Evolutionary conservation across 73 alveolate species (phyloP), one percentile per base, ranked within the genome.

Genomic region (Diophrys sp.): DNA sequence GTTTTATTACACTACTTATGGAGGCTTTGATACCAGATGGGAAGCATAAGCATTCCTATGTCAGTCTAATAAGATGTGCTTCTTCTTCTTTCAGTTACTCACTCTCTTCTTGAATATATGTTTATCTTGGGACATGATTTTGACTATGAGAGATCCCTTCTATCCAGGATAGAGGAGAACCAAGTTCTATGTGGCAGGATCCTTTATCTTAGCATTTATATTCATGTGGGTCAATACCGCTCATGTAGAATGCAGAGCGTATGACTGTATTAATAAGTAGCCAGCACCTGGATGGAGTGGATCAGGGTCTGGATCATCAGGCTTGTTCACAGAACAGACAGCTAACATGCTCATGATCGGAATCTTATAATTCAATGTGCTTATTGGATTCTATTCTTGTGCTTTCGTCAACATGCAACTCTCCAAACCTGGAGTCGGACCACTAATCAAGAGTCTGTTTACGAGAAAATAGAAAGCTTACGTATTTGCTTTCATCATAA

Each of bases 81-180:
- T 71, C 70, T 31, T 33, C 28, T 80, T 70, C 70, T 80, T 80
- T 70, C 29, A 80, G 69, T 44, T 11, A 18, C 62, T 44, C 18
- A 44, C 62, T 11, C 18, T 44, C 5, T 44, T 44, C 18, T 44
- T 86, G 70, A 86, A 86, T 72, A 30, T 76, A 8, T 80, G 83
- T 34, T 72, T 86, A 14, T 79, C 89, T 33, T 70, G 71, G 26
- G 93, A 86, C 56, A 30, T 86, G 62, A 56, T 70, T 14, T 14
- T 70, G 30, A 86, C 93, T 0, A 75, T 86, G 23, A 74, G 32
- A 28, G 72, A 86, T 29, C 93, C 93, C 14, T 86, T 86, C 74
- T 56, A 32, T 73, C 89, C 89, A 23, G 89, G 83, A n/a, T 33
- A 32, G 44, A 71, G 84, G 28, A 79, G 93, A 70, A 25, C 80